Evolutionary conservation across 2,329 filamentous ascomycete genomes (phyloP), one percentile per base, ranked within the genome.

Genomic region (Lasiodiplodia sp.): DNA sequence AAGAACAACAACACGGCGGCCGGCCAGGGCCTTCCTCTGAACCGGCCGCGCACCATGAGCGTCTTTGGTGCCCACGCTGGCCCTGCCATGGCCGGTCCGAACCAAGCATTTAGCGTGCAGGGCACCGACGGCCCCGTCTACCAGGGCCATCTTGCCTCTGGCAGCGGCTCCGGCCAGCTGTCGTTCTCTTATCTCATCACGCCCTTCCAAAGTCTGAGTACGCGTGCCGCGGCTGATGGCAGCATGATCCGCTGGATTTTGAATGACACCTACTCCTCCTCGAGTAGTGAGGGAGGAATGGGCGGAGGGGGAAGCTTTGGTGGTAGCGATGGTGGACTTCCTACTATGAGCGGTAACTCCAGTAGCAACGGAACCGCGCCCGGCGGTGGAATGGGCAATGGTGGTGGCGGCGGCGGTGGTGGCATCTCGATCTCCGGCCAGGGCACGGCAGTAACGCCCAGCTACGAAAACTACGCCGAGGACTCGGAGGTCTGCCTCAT

Each of bases 141-240:
- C 62, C 92, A 97, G 77, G 86, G 90, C n/a, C 82, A 85, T 11
- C 83, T 97, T 2, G 93, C 87, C 2, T 91, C 91, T 18, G 95
- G 94, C 18, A 97, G 94, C 94, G 95, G 95, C 16, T 96, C 92
- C 4, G 94, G 94, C 0, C 89, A 93, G 0, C 93, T 94, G 7
- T 89, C 97, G 55, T 96, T 94, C 70, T 53, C 79, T 68, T 82
- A 84, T 69, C 78, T 86, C 38, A 73, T 85, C 63, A 79, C 76
- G 1, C 82, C 83, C 1, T 75, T 82, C 14, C 77, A 81, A 68
- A 81, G 80, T 11, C 82, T 84, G 66, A 78, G 78, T 58, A 70
- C 75, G 0, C 77, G 80, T 31, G 79, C 78, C 4, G 70, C 75
- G 10, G 76, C 75, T 10, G 78, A 81, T 44, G 77, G 78, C 25